Evolutionary conservation across 768 basidiomycete species (phyloP).

Genomic region (Boletus speciosus): DNA sequence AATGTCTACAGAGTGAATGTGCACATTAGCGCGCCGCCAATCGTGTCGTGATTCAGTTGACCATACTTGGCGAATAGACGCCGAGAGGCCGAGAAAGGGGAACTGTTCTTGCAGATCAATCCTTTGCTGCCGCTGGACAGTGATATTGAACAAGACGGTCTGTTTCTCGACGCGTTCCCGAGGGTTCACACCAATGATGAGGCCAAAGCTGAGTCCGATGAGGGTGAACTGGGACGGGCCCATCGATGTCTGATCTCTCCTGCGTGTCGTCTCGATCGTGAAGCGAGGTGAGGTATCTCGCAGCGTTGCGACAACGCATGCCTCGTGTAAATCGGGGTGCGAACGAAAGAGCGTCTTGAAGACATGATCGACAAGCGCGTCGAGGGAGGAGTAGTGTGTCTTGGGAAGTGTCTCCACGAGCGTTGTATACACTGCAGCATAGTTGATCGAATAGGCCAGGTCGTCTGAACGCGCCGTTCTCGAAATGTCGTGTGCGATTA

Average conservation of each 20-base stretch:
- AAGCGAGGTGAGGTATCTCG: constrained; percentile 46
- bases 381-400: constrained; percentile 40
- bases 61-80: constrained; percentile 30
- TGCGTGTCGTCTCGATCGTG: constrained; percentile 38
- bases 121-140: constrained; percentile 19
- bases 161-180: constrained; percentile 67
- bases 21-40: neutral
- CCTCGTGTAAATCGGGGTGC: constrained; percentile 33
- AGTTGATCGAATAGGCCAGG: constrained; percentile 60
- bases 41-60: neutral
- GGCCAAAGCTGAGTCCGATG: constrained; percentile 44
- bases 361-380: constrained; percentile 42
- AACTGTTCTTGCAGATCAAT: neutral
- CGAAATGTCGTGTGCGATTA: constrained; percentile 48
- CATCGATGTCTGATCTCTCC: constrained; percentile 12
- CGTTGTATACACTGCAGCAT: constrained; percentile 39
- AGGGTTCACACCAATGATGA: constrained; percentile 66
- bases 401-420: constrained; percentile 25
- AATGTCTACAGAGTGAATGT: constrained; percentile 39
- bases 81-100: constrained; percentile 23
- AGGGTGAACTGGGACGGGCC: constrained; percentile 26
- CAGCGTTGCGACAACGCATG: constrained; percentile 45
- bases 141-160: constrained; percentile 51
- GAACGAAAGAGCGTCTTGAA: constrained; percentile 37
- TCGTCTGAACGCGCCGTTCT: constrained; percentile 51